Evolutionary conservation across 257 asterid species (phyloP), one percentile per base, ranked within the genome.

Genomic region (Solanum etuberosum): DNA sequence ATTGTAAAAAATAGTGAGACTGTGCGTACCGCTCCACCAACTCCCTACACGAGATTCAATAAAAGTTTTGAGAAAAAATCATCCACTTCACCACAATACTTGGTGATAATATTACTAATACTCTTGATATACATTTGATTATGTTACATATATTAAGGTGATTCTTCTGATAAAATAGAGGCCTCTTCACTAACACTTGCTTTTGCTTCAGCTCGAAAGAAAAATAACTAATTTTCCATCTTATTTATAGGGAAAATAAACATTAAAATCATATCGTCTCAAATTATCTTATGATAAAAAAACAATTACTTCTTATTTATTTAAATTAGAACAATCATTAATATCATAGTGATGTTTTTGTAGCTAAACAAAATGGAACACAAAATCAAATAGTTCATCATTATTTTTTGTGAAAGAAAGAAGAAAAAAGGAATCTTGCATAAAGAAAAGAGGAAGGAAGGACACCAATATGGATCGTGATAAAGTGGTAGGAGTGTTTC

Each of bases 401-500:
- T 54, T 54, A 0, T 2, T 5, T 48, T 15, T 43, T 42, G 14
- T 5, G 5, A 48, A 48, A 16, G 21, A 48, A 48, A 48, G 21
- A 13, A 27, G 34, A 5, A 27, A 8, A 67, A 14, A 29, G 35
- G 37, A 16, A 25, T 27, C 35, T n/a, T 4, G 71, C 16, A n/a
- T 25, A n/a, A n/a, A 63, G 71, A 11, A n/a, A 13, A 29, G 23
- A 7, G 11, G 10, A 51, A 51, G 61, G 23, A 48, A 16, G 59
- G 59, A 16, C 23, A 2, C 23, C 59, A 48, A 15, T 48, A 5
- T 16, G 59, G 21, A 48, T 7, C 1, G 59, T 48, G 59, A 16
- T 51, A 1, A 12, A 51, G 9, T 0, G 23, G 0, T 15, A 48
- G 0, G 18, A 5, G 8, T 48, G 1, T 2, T 16, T 48, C 9